Conservation (phyloP, 495 filamentous ascomycete species). For the Aspergillus bridgeri region DNA sequence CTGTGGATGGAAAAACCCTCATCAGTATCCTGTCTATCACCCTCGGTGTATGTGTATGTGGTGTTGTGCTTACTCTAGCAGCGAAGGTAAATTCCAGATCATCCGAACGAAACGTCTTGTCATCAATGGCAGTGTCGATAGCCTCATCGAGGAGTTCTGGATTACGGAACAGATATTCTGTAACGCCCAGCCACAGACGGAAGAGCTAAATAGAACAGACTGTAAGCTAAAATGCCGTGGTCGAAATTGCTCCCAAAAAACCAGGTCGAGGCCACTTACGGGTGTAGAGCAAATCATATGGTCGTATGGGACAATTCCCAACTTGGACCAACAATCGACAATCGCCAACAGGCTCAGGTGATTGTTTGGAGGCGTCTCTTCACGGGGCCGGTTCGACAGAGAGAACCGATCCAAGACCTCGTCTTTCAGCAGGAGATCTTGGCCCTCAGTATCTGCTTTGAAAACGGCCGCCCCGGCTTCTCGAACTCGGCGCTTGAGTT, state of each 20-base stretch:
- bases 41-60: not conserved
- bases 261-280: conserved; percentile 38
- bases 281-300: conserved; percentile 99
- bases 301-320: conserved; percentile 93
- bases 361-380: conserved; percentile 75
- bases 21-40: conserved; percentile 3
- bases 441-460: conserved; percentile 47
- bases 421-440: conserved; percentile 71
- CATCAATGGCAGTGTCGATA: conserved; percentile 79
- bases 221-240: not conserved
- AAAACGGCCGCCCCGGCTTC: conserved; percentile 81
- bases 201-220: conserved; percentile 58
- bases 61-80: conserved; percentile 56
- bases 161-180: conserved; percentile 92
- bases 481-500: conserved; percentile 77
- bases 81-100: conserved; percentile 98
- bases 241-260: not conserved
- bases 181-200: conserved; percentile 95
- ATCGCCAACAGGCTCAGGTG: conserved; percentile 94
- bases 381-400: conserved; percentile 58
- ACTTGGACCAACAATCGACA: conserved; percentile 95
- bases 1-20: conserved; percentile 25
- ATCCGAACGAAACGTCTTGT: conserved; percentile 82
- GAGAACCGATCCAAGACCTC: conserved; percentile 86
- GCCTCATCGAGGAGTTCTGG: conserved; percentile 78